A percentile compares a stretch with the other conserved stretches of the same genome.
These are phyloP conservation scores for Podospora pseudopauciseta DNA, from an alignment of 495 filamentous ascomycete species.

Conservation along the genomic window DNA sequence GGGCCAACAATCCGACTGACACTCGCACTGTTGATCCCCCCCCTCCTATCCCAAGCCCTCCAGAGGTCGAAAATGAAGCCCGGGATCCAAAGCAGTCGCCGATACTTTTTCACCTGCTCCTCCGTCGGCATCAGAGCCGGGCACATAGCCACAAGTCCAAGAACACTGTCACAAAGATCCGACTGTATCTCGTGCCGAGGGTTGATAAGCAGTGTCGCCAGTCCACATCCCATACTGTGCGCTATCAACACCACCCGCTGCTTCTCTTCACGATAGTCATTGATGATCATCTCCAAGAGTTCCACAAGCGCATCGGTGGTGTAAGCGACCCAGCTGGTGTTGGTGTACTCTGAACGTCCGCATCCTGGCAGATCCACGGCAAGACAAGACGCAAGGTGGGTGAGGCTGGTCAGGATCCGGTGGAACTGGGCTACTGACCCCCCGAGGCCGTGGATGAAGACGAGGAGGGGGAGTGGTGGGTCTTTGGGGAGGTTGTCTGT, in stretches of 20 bases:
- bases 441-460: constrained; percentile 89
- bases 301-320: constrained; percentile 69
- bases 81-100: constrained; percentile 62
- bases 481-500: constrained; percentile 68
- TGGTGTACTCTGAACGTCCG: constrained; percentile 69
- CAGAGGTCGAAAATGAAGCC: constrained; percentile 70
- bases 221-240: constrained; percentile 83
- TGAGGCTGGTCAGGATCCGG: constrained; percentile 73
- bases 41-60: constrained; percentile 75
- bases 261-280: constrained; percentile 61
- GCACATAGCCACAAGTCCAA: constrained; percentile 77
- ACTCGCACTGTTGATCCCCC: constrained; percentile 72
- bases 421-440: constrained; percentile 87
- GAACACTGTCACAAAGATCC: constrained; percentile 57
- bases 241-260: constrained; percentile 79
- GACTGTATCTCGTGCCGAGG: constrained; percentile 44
- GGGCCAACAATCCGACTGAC: constrained; percentile 75
- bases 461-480: constrained; percentile 77
- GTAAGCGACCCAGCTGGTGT: constrained; percentile 73
- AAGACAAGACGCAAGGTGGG: constrained; percentile 81
- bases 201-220: constrained; percentile 71
- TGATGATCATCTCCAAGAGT: constrained; percentile 68
- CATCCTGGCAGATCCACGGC: constrained; percentile 89
- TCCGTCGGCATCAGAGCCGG: constrained; percentile 62
- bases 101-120: constrained; percentile 49